Conservation (phyloP, 768 basidiomycete species). For the Kwoniella shandongensis region DNA sequence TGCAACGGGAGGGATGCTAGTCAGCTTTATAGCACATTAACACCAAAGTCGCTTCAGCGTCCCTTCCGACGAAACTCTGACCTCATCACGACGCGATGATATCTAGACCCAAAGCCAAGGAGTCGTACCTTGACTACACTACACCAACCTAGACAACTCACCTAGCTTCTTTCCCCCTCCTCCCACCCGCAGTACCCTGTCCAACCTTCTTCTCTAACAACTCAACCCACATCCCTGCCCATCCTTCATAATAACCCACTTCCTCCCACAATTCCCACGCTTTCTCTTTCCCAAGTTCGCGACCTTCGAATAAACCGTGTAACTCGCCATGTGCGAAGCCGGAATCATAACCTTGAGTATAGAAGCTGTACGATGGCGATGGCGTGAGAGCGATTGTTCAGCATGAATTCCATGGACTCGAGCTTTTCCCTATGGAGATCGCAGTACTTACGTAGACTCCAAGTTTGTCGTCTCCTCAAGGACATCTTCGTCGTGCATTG, state of each 20-base stretch:
- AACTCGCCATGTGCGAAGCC: conserved; percentile 82
- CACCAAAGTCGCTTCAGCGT: not conserved
- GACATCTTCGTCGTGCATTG: conserved; percentile 7
- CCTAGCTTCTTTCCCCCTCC: conserved; percentile 51
- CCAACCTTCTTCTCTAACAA: conserved; percentile 8
- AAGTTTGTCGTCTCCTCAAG: conserved; percentile 19
- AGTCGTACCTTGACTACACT: not conserved
- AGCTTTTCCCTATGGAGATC: not conserved
- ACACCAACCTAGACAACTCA: conserved; percentile 10
- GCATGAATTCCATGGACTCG: not conserved
- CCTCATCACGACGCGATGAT: too few species aligned
- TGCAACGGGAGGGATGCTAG: conserved; percentile 10
- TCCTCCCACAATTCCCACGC: conserved; percentile 98
- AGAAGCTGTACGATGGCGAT: conserved; percentile 62
- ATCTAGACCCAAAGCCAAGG: not conserved
- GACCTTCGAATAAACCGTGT: conserved; percentile 87
- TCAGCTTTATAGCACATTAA: too few species aligned
- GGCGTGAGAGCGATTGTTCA: not conserved
- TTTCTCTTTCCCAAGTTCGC: conserved; percentile 82
- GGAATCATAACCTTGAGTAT: conserved; percentile 70
- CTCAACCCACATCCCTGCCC: conserved; percentile 65
- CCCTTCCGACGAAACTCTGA: too few species aligned
- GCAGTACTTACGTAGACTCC: conserved; percentile 22
- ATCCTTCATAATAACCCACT: conserved; percentile 87
- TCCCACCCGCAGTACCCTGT: not conserved